Conservation (phyloP, 176 grass and related monocot species). For the Areca catechu region DNA sequence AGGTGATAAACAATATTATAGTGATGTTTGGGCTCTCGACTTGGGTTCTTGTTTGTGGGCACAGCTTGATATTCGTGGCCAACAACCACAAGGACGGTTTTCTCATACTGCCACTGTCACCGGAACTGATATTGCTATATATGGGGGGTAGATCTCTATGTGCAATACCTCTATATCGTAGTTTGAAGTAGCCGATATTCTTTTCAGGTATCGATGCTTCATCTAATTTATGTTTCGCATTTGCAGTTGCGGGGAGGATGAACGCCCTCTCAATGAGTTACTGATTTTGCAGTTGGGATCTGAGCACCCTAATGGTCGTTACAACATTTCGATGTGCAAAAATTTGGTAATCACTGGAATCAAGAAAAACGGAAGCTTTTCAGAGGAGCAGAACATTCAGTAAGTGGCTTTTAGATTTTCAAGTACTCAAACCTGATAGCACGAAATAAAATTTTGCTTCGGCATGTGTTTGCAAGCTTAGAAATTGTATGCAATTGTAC, state of each 20-base stretch:
- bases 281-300: slow-evolving; percentile 88
- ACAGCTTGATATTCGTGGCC: slow-evolving; percentile 79
- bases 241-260: slow-evolving; percentile 80
- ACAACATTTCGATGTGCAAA: slow-evolving; percentile 96
- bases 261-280: slow-evolving; percentile 78
- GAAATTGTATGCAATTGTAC: neutral
- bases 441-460: too few relatives aligned
- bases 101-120: slow-evolving; percentile 65
- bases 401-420: neutral
- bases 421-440: too few relatives aligned
- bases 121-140: slow-evolving; percentile 75
- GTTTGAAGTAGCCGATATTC: too few relatives aligned
- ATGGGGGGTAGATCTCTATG: slow-evolving; percentile 61
- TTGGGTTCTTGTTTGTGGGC: slow-evolving; percentile 43
- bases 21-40: slow-evolving; percentile 94
- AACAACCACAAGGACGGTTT: slow-evolving; percentile 84
- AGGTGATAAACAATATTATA: slow-evolving; percentile 95
- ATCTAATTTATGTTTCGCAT: neutral
- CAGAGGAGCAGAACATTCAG: slow-evolving; percentile 35
- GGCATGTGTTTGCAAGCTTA: too few relatives aligned
- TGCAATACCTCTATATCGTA: neutral
- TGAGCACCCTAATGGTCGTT: slow-evolving; percentile 90
- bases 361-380: slow-evolving; percentile 72
- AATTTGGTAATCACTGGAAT: slow-evolving; percentile 85
- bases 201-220: too few relatives aligned